Percentiles rank a stretch among this genome's conserved stretches.
Conservation (phyloP, 2,329 filamentous ascomycete genomes). For the Pyrenochaeta sp. region DNA sequence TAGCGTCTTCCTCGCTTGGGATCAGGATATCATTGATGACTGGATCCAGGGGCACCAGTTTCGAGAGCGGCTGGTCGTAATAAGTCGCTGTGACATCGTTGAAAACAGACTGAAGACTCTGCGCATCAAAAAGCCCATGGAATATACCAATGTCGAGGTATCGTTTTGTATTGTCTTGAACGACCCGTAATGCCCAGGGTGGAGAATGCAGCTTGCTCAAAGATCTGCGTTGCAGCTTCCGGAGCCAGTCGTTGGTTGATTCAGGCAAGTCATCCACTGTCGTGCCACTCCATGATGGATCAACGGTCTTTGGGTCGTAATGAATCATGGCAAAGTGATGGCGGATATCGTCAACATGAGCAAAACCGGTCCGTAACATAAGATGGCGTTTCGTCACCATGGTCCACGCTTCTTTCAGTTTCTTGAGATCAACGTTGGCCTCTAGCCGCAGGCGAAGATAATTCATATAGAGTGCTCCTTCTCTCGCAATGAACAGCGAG, state of each 20-base stretch:
- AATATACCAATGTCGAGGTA: constrained; percentile 67
- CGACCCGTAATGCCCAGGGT: constrained; percentile 70
- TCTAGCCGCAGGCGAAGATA: constrained; percentile 66
- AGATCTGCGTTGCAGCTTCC: constrained; percentile 37
- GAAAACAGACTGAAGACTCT: constrained; percentile 73
- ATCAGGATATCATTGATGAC: constrained; percentile 57
- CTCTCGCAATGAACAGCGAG: constrained; percentile 73
- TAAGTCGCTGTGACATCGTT: constrained; percentile 62
- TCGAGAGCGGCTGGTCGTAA: constrained; percentile 28
- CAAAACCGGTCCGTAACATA: constrained; percentile 81
- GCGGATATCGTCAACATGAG: constrained; percentile 66
- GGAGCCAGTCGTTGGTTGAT: constrained; percentile 34
- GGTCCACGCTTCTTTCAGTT: constrained; percentile 68
- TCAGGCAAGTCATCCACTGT: not conserved
- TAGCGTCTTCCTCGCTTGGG: constrained; percentile 40
- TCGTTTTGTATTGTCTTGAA: constrained; percentile 31
- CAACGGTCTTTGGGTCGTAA: constrained; percentile 52
- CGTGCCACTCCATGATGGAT: constrained; percentile 46
- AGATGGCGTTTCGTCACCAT: constrained; percentile 64
- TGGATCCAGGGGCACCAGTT: constrained; percentile 50
- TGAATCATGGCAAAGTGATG: constrained; percentile 79
- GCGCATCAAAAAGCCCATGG: constrained; percentile 87
- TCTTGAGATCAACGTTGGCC: constrained; percentile 45
- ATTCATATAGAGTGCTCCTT: constrained; percentile 79
- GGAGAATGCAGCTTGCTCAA: constrained; percentile 60